Evolutionary conservation across 129 eudicot genomes (phyloP).

Genomic region (Tagetes patula): DNA sequence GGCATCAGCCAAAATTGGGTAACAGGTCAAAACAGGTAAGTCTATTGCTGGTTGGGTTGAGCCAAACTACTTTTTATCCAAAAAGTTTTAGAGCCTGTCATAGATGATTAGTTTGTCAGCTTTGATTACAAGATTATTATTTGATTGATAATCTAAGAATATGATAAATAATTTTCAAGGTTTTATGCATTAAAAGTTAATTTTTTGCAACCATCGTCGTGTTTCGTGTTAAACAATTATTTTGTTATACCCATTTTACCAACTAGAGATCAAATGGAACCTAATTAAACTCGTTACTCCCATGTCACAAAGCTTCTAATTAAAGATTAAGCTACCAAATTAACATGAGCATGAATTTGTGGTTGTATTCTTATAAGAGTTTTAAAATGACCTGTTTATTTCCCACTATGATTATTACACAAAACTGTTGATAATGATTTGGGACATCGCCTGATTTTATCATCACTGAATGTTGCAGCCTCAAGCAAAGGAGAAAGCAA

Average conservation of each 20-base stretch:
- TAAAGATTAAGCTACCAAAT: not conserved
- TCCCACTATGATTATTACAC: constrained; percentile 6
- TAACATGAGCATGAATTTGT: not conserved
- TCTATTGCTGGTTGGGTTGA: not conserved
- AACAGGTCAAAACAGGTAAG: not conserved
- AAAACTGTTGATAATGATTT: constrained; percentile 6
- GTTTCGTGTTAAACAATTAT: not conserved
- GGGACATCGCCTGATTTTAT: not conserved
- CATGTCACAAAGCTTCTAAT: not conserved
- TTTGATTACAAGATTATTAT: not conserved
- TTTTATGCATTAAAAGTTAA: not conserved
- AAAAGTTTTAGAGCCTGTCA: not conserved
- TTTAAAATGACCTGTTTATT: not conserved
- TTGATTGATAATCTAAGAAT: not conserved
- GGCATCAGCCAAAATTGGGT: not conserved
- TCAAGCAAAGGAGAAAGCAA: constrained; percentile 88
- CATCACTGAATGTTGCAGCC: constrained; percentile 54
- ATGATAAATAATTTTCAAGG: not conserved
- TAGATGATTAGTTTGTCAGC: not conserved
- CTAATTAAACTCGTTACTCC: not conserved
- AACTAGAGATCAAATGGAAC: not conserved
- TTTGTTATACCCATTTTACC: not conserved
- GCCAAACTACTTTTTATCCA: not conserved
- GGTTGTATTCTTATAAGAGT: not conserved
- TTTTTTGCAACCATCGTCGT: not conserved